These are phyloP conservation scores for Penicillium bialowiezense DNA, from an alignment of 495 filamentous ascomycete genomes.

Conservation along the genomic window DNA sequence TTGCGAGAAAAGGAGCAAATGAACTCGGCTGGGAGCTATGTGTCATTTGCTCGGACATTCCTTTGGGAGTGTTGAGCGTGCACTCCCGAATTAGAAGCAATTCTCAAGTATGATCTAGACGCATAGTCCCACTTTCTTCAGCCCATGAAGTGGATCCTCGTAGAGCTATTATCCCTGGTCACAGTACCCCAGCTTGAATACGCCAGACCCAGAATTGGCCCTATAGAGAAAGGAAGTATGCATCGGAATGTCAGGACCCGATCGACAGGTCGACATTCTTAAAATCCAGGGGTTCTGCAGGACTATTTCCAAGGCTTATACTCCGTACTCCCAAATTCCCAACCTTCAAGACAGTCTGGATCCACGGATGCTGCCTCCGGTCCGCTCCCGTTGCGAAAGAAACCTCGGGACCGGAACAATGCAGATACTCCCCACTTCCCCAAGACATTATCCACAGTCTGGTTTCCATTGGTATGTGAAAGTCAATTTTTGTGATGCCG, in stretches of 20 bases:
- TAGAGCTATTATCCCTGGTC: too few relatives aligned
- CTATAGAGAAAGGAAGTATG: neutral
- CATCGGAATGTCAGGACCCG: constrained; percentile 13
- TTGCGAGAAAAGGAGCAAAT: too few relatives aligned
- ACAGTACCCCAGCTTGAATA: too few relatives aligned
- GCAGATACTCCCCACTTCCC: neutral
- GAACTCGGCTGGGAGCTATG: too few relatives aligned
- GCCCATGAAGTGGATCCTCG: too few relatives aligned
- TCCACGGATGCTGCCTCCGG: constrained; percentile 5
- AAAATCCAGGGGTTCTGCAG: constrained; percentile 3
- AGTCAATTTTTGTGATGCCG: too few relatives aligned
- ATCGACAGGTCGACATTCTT: constrained; percentile 23
- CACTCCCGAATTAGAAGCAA: too few relatives aligned
- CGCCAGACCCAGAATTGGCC: too few relatives aligned
- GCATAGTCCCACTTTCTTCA: too few relatives aligned
- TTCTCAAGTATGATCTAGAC: too few relatives aligned
- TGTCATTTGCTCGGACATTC: too few relatives aligned
- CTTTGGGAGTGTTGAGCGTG: too few relatives aligned
- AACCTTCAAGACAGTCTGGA: constrained; percentile 2
- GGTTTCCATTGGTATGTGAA: neutral
- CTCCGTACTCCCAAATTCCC: neutral
- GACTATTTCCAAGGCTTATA: constrained; percentile 13
- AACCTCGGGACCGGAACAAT: neutral
- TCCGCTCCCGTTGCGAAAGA: neutral
- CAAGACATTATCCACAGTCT: neutral